Base-by-base conservation (phyloP, 2,329 filamentous ascomycete genomes). In the Coniella vitis region DNA sequence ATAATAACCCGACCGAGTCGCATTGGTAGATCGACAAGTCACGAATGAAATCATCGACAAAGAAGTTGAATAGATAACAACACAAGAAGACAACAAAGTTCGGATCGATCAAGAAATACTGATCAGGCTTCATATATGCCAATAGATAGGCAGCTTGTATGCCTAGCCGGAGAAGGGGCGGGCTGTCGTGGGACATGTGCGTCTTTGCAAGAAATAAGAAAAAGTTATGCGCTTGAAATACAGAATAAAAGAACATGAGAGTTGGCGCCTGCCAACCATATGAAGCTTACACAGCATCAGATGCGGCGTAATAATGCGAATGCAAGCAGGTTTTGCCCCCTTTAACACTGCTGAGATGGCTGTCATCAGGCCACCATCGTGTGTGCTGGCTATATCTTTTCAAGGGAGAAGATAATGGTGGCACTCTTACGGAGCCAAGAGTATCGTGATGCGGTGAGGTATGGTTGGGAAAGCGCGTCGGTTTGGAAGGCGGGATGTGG, bases 121-220 rank as follows among this genome's bases (percentile, higher is more conserved):
- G 10, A 29, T n/a, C 25, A 38, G 9, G 4, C 8, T 7, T 21
- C 13, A n/a, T 31, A 9, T 16, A 31, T 25, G n/a, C n/a, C 16
- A 22, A 31, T 16, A 42, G n/a, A 17, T 20, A 31, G 25, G 22
- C 12, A 20, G 40, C n/a, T 21, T 34, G 40, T 42, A 8, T 12
- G 40, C 40, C 40, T 42, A 25, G 40, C 40, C 40, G 16, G 40
- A 32, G 10, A 25, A 42, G 12, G 40, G 29, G 16, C 5, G 10
- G 40, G 16, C 29, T 42, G 40, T 42, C 40, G 40, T 42, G 40
- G 29, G 40, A 42, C 40, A 34, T 42, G 22, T 42, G 40, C 40
- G 40, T 42, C 40, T 42, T 42, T 42, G 40, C 29, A 13, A 29
- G 10, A 29, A n/a, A n/a, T n/a, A n/a, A n/a, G n/a, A n/a, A n/a